Percentiles rank a stretch among this genome's conserved stretches.
Conservation (phyloP, 2,329 filamentous ascomycete genomes). For the Leptographium wingfieldii region DNA sequence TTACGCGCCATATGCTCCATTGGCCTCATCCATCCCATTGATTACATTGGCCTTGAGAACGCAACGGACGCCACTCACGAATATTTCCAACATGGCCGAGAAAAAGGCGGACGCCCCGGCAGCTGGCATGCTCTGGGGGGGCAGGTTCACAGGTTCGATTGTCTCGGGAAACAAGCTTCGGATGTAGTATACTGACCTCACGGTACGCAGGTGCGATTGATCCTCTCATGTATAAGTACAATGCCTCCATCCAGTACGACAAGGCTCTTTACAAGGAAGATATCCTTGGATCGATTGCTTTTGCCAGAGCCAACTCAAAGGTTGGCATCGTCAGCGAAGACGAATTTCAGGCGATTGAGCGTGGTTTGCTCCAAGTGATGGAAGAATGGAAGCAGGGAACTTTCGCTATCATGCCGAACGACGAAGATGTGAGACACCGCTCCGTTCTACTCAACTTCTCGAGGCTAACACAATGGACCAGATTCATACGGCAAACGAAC, state of each 20-base stretch:
- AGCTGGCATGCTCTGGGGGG: conserved; percentile 24
- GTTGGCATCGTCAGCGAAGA: conserved; percentile 56
- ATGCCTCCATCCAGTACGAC: conserved; percentile 67
- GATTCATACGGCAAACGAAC: conserved; percentile 59
- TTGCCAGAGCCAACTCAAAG: conserved; percentile 65
- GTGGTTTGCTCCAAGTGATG: conserved; percentile 47
- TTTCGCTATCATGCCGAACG: conserved; percentile 37
- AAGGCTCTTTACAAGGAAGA: conserved; percentile 66
- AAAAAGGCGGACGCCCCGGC: neutral
- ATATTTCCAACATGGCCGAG: neutral
- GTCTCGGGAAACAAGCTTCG: conserved; percentile 2
- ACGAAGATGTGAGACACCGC: conserved; percentile 29
- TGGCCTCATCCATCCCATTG: neutral
- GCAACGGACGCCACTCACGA: neutral
- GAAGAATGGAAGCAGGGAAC: conserved; percentile 37
- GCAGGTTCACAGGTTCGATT: conserved; percentile 32
- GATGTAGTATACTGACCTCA: conserved; percentile 6
- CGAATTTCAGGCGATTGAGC: conserved; percentile 63
- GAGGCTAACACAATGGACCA: conserved; percentile 9
- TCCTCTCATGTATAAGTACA: conserved; percentile 76
- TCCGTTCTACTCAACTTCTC: neutral
- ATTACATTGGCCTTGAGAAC: neutral
- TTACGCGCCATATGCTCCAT: neutral
- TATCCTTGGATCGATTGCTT: conserved; percentile 67
- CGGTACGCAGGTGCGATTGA: conserved; percentile 54